Conservation (phyloP, 192 early-diverging fungal species). For the Coemansia sp. region DNA sequence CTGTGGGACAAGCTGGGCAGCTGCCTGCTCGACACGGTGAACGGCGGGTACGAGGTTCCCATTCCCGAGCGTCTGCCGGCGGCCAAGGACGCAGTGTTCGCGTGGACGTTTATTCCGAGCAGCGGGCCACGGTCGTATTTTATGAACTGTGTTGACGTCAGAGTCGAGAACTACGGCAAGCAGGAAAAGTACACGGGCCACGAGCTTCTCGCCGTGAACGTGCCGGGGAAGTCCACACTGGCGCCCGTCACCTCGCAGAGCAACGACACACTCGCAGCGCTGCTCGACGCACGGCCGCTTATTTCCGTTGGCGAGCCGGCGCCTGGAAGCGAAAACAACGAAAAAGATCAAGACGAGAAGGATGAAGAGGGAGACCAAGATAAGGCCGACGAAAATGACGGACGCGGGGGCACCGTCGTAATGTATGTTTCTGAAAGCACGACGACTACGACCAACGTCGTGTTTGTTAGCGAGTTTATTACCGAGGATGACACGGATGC, state of each 20-base stretch:
- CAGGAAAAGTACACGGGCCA: slow-evolving; percentile 37
- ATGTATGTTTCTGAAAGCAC: slow-evolving; percentile 46
- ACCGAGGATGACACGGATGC: slow-evolving; percentile 30
- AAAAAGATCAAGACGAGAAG: background rate
- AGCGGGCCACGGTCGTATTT: slow-evolving; percentile 21
- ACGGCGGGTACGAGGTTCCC: slow-evolving; percentile 44
- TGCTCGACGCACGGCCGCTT: slow-evolving; percentile 22
- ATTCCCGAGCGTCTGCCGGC: slow-evolving; percentile 57
- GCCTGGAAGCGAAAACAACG: background rate
- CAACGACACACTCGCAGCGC: slow-evolving; percentile 18
- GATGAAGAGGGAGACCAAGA: background rate
- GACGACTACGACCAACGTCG: slow-evolving; percentile 29
- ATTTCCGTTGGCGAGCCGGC: slow-evolving; percentile 34
- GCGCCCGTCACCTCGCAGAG: slow-evolving; percentile 7
- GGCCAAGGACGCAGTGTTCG: slow-evolving; percentile 51
- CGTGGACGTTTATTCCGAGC: slow-evolving; percentile 47
- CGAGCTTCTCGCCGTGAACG: slow-evolving; percentile 44
- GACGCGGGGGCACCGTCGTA: slow-evolving; percentile 13
- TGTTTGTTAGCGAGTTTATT: slow-evolving; percentile 28
- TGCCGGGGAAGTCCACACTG: slow-evolving; percentile 28
- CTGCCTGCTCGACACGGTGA: slow-evolving; percentile 47
- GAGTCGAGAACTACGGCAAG: slow-evolving; percentile 44
- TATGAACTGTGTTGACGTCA: slow-evolving; percentile 49
- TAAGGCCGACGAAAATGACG: slow-evolving; percentile 1
- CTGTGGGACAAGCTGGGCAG: slow-evolving; percentile 52